Base-by-base conservation (phyloP, 768 basidiomycete species). In the Mycena polygramma region DNA sequence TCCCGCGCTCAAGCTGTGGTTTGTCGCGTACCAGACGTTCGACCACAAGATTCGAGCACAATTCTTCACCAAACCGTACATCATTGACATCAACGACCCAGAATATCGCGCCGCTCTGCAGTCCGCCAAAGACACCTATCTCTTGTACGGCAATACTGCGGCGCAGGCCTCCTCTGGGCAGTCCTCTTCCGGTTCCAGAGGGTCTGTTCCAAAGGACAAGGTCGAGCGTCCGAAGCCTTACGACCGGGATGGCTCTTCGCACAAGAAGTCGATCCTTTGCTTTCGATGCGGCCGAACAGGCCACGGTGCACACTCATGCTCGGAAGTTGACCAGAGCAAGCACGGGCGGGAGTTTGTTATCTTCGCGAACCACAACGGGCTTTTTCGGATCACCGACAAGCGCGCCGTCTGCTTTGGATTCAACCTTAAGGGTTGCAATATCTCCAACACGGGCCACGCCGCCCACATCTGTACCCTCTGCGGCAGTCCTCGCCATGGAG, bases 391-490 rank as follows among this genome's bases (percentile, higher is more conserved):
- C 66, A 19, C 6, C 26, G 66, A 67, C 51, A 52, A 46, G 1
- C 57, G 65, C 0, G 22, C 65, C 13, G 65, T 66, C 36, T 66
- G 65, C 49, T 41, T 59, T 48, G 19, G 48, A 0, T 67, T 35
- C 51, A 67, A 67, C 39, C 35, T 39, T 39, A 13, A 30, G 9
- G 26, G 19, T 17, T 60, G 66, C 49, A 39, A 53, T 7, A 24
- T 24, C 4, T 2, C 55, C 6, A 46, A 5, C n/a, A 48, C 11
- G 14, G 36, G 26, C 41, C 68, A 69, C 60, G 19, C 55, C 45
- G 1, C 60, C 49, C 66, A 67, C 43, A 54, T 60, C 51, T 67
- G 66, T 49, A 22, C 66, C 35, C 66, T 67, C 58, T 67, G 66
- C 49, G 58, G 39, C 39, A 58, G 59, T 43, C 11, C 60, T 63